These are phyloP conservation scores for Cronartium ribicola DNA, from an alignment of 1,284 basidiomycete genomes.

Conservation along the genomic window DNA sequence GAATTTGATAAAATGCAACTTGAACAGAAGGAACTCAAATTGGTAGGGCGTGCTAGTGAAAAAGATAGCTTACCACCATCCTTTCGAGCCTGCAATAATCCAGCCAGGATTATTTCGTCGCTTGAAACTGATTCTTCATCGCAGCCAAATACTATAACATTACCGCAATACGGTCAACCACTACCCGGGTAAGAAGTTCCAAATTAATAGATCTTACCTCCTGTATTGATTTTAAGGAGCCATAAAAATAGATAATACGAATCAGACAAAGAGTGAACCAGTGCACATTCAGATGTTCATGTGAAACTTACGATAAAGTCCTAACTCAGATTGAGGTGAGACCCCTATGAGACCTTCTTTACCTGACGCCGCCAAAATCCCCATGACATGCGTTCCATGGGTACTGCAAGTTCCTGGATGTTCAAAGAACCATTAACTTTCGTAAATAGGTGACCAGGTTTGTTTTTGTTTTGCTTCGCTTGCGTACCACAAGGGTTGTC, in stretches of 20 bases:
- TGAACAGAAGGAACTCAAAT: too few relatives aligned
- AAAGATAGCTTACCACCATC: conserved; percentile 21
- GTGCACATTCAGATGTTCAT: too few relatives aligned
- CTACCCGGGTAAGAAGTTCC: too few relatives aligned
- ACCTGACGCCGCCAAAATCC: conserved; percentile 25
- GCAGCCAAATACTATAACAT: background rate
- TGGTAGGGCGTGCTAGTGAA: too few relatives aligned
- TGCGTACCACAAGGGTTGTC: conserved; percentile 19
- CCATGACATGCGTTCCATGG: conserved; percentile 39
- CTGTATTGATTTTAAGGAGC: too few relatives aligned
- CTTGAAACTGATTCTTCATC: background rate
- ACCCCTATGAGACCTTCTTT: conserved; percentile 20
- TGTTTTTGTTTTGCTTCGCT: background rate
- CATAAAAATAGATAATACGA: too few relatives aligned
- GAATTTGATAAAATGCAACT: too few relatives aligned
- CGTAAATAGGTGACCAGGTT: background rate
- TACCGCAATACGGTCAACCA: too few relatives aligned
- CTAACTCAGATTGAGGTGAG: conserved; percentile 28
- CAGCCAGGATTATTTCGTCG: conserved; percentile 29
- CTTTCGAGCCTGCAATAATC: conserved; percentile 15
- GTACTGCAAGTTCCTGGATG: conserved; percentile 19
- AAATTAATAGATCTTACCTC: too few relatives aligned
- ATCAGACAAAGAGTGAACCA: too few relatives aligned
- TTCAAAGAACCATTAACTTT: background rate
- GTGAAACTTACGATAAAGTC: conserved; percentile 30